Evolutionary conservation across 257 asterid species (phyloP).

Genomic region (Mentha longifolia): DNA sequence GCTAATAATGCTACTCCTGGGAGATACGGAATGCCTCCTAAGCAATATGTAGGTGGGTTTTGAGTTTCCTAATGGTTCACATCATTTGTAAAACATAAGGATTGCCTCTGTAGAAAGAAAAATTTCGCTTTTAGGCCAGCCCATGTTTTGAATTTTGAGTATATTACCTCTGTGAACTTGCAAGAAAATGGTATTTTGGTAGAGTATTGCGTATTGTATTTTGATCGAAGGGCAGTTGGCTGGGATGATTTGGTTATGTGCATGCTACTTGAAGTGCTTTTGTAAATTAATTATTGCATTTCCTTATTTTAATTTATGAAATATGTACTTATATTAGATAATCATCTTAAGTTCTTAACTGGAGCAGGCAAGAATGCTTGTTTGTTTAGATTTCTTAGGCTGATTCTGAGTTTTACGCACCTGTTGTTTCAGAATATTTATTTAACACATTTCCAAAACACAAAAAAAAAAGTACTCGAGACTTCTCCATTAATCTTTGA

Average conservation of each 20-base stretch:
- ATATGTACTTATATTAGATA: not conserved
- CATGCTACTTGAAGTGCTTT: constrained; percentile 8
- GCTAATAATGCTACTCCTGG: constrained; percentile 48
- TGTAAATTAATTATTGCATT: constrained; percentile 27
- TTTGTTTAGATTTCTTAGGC: not conserved
- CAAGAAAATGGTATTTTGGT: not conserved
- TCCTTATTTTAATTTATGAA: not conserved
- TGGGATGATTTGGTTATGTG: not conserved
- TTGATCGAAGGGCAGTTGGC: not conserved
- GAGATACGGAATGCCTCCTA: constrained; percentile 61
- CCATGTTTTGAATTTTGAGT: not conserved
- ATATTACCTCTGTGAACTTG: not conserved
- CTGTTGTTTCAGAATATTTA: not conserved
- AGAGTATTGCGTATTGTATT: not conserved
- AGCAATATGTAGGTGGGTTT: constrained; percentile 76
- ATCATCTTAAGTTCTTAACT: not conserved
- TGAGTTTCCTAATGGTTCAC: constrained; percentile 39
- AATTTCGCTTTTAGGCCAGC: not conserved
- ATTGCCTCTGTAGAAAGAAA: constrained; percentile 4
- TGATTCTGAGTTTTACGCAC: not conserved
- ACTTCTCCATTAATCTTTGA: no score
- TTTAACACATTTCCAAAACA: not conserved
- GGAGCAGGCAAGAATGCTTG: not conserved
- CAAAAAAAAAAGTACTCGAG: no score
- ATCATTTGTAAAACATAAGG: constrained; percentile 9